Percentiles rank a stretch among this genome's conserved stretches.
phyloP scores from a whole-genome alignment of 352 stramenopile species.

The Phytophthora litchii region DNA sequence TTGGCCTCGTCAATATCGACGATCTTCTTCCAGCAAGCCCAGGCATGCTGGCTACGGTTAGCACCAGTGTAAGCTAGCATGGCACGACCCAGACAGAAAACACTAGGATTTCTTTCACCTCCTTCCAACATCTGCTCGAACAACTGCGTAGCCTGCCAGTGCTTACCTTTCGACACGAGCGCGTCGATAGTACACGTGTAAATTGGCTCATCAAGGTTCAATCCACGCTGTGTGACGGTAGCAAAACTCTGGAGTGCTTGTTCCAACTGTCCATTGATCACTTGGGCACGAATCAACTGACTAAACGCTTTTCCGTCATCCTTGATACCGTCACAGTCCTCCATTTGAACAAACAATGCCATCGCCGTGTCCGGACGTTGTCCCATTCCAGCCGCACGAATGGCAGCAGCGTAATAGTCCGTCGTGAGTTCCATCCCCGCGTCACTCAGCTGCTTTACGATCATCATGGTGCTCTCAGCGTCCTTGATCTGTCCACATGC shows the following conservation, averaged over 20 bases:
- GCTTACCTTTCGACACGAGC: conserved; percentile 57
- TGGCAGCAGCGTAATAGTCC: conserved; percentile 57
- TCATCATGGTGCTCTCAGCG: conserved; percentile 47
- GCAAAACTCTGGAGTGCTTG: conserved; percentile 83
- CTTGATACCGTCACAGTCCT: conserved; percentile 50
- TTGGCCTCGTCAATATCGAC: conserved; percentile 47
- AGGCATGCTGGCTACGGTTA: conserved; percentile 64
- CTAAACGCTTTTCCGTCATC: conserved; percentile 61
- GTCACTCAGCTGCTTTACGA: conserved; percentile 52
- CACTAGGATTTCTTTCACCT: conserved; percentile 58
- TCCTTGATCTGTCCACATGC: conserved; percentile 69
- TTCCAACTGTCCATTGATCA: conserved; percentile 62
- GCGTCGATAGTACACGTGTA: conserved; percentile 80
- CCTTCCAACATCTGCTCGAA: conserved; percentile 77
- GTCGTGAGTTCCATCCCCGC: conserved; percentile 34
- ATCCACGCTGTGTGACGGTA: conserved; percentile 49
- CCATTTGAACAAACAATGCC: conserved; percentile 68
- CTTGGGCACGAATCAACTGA: conserved; percentile 81
- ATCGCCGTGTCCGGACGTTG: conserved; percentile 56
- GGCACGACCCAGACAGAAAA: conserved; percentile 79
- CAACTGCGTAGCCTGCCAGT: conserved; percentile 72
- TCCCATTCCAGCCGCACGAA: conserved; percentile 73
- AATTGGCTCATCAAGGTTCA: conserved; percentile 70
- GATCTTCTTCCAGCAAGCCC: conserved; percentile 78
- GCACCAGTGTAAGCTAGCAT: conserved; percentile 81